phyloP scores from a whole-genome alignment of 257 asterid genomes.

The Petunia secreta region DNA sequence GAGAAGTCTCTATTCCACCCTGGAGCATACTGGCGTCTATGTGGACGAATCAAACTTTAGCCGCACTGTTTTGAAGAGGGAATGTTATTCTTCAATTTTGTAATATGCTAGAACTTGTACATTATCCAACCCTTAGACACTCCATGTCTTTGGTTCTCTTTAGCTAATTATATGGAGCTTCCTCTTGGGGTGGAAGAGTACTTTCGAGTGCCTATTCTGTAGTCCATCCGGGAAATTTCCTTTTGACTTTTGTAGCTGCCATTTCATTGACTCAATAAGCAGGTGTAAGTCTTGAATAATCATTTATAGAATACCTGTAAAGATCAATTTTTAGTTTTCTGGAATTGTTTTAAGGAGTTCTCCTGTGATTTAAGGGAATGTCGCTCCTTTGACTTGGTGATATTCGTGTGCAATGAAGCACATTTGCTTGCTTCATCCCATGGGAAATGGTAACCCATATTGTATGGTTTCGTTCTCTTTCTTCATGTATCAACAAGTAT shows the following conservation, averaged over 20 bases:
- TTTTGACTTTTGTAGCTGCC: background rate
- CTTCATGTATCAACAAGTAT: conserved; percentile 7
- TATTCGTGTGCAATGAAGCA: background rate
- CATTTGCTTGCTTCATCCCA: conserved; percentile 6
- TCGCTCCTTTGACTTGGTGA: background rate
- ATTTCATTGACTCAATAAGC: conserved; percentile 20
- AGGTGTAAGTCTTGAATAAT: conserved; percentile 6
- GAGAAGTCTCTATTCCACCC: conserved; percentile 87
- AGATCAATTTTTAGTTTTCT: background rate
- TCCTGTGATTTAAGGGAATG: background rate
- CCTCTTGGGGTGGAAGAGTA: conserved; percentile 3
- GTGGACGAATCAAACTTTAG: conserved; percentile 80
- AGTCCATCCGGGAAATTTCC: conserved; percentile 14
- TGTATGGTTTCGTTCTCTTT: background rate
- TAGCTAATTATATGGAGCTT: background rate
- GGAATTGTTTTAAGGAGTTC: background rate
- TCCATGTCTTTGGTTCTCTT: conserved; percentile 20
- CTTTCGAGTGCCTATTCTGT: background rate
- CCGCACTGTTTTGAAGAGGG: conserved; percentile 5
- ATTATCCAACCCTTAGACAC: background rate
- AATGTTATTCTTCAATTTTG: conserved; percentile 17
- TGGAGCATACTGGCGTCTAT: conserved; percentile 92
- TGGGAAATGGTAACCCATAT: background rate
- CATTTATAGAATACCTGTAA: background rate
- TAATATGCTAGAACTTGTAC: conserved; percentile 20